These are phyloP conservation scores for Trebouxia sp. DNA, from an alignment of 139 green algal species.

Conservation along the genomic window DNA sequence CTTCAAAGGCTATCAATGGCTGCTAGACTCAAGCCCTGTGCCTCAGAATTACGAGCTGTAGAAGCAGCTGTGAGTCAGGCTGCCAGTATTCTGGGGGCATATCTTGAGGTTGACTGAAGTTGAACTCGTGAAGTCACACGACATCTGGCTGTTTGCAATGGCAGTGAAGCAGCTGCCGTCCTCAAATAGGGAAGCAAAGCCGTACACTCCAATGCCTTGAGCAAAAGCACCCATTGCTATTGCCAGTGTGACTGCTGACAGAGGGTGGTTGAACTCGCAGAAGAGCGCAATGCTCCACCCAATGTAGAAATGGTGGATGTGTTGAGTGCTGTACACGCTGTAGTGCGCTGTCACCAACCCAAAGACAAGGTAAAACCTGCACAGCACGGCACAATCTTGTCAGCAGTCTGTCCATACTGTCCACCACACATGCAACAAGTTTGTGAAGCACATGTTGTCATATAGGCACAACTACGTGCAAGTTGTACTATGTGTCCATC, in stretches of 20 bases:
- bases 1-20: background rate
- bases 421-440: too few relatives aligned
- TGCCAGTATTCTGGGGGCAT: background rate
- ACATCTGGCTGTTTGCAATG: background rate
- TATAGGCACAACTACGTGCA: too few relatives aligned
- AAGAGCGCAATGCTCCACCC: constrained; percentile 53
- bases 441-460: too few relatives aligned
- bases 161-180: constrained; percentile 19
- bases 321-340: constrained; percentile 38
- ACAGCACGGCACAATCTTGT: background rate
- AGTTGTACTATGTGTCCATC: too few relatives aligned
- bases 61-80: background rate
- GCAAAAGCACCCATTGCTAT: constrained; percentile 20
- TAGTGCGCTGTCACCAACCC: constrained; percentile 19
- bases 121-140: background rate
- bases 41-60: background rate
- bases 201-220: constrained; percentile 18
- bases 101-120: constrained; percentile 11
- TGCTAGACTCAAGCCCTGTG: background rate
- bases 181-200: constrained; percentile 10
- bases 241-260: constrained; percentile 24
- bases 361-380: constrained; percentile 30
- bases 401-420: background rate
- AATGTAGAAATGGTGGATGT: constrained; percentile 61
- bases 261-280: constrained; percentile 45